These are phyloP conservation scores for Xenosphaeropsis pyriputrescens DNA, from an alignment of 2,329 filamentous ascomycete genomes.

Conservation along the genomic window DNA sequence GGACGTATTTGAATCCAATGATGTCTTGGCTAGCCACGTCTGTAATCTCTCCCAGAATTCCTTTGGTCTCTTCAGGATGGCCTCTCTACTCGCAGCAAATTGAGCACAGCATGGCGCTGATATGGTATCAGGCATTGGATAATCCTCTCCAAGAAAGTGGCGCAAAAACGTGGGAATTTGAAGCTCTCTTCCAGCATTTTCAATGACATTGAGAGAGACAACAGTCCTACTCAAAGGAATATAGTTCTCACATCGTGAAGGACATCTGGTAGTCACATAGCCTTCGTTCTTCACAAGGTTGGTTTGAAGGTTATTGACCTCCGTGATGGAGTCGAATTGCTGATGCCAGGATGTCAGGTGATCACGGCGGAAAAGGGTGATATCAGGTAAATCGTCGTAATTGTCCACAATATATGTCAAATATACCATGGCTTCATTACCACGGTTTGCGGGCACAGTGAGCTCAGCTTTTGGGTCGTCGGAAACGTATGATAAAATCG, in stretches of 20 bases:
- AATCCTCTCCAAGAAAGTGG: no score
- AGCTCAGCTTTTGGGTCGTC: constrained; percentile 29
- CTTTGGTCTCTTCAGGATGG: constrained; percentile 14
- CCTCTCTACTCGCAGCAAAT: constrained; percentile 32
- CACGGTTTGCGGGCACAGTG: constrained; percentile 39
- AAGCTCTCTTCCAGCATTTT: no score
- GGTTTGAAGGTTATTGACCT: no score
- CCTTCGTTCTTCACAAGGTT: no score
- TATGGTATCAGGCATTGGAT: constrained; percentile 20
- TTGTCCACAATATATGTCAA: constrained; percentile 45
- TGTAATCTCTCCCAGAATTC: constrained; percentile 27
- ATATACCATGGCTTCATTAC: constrained; percentile 48
- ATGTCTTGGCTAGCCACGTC: constrained; percentile 27
- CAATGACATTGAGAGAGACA: no score
- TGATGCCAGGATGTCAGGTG: constrained; percentile 28
- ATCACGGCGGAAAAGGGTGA: constrained; percentile 46
- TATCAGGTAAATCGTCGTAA: constrained; percentile 42
- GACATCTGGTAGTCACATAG: no score
- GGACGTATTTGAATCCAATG: constrained; percentile 19
- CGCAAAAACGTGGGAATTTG: no score
- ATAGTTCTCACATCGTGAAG: no score
- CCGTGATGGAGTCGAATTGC: no score
- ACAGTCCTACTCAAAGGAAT: no score
- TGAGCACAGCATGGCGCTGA: constrained; percentile 38
- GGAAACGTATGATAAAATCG: constrained; percentile 25